These are phyloP conservation scores for Penicillium antarcticum DNA, from an alignment of 495 filamentous ascomycete species.

Conservation along the genomic window DNA sequence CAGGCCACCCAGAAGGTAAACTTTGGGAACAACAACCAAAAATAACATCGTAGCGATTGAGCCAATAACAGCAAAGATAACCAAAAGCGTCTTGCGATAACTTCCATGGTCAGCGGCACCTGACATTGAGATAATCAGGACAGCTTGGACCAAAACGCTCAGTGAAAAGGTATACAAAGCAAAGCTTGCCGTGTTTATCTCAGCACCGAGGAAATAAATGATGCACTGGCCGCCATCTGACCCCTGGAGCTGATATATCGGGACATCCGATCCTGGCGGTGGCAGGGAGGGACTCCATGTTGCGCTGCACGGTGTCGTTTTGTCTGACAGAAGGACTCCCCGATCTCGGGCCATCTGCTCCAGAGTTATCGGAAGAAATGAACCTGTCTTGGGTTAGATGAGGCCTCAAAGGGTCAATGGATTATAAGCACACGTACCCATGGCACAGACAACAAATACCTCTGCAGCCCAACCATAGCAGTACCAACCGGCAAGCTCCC, in stretches of 20 bases:
- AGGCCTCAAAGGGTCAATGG: not conserved
- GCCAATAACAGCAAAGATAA: slow-evolving; percentile 79
- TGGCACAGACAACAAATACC: slow-evolving; percentile 88
- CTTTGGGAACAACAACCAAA: slow-evolving; percentile 65
- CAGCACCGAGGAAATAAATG: slow-evolving; percentile 72
- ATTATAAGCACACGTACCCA: slow-evolving; percentile 52
- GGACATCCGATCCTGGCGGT: slow-evolving; percentile 3
- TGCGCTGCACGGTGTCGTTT: slow-evolving; percentile 63
- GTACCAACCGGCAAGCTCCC: slow-evolving; percentile 92
- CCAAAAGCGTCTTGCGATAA: slow-evolving; percentile 82
- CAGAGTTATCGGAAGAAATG: slow-evolving; percentile 94
- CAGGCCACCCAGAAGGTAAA: slow-evolving; percentile 77
- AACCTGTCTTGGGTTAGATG: slow-evolving; percentile 49
- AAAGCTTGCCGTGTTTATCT: slow-evolving; percentile 95
- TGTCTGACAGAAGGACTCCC: slow-evolving; percentile 77
- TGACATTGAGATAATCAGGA: slow-evolving; percentile 92
- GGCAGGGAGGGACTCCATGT: slow-evolving; percentile 37
- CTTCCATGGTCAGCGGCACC: slow-evolving; percentile 94
- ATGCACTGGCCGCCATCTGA: slow-evolving; percentile 67
- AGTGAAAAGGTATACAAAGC: slow-evolving; percentile 97
- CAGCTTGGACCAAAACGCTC: slow-evolving; percentile 81
- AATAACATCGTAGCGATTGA: slow-evolving; percentile 85
- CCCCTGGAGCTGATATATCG: slow-evolving; percentile 24
- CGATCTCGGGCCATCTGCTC: slow-evolving; percentile 90
- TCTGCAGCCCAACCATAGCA: slow-evolving; percentile 97